These are phyloP conservation scores for Claviceps sp. DNA, from an alignment of 2,329 filamentous ascomycete species.

Conservation along the genomic window DNA sequence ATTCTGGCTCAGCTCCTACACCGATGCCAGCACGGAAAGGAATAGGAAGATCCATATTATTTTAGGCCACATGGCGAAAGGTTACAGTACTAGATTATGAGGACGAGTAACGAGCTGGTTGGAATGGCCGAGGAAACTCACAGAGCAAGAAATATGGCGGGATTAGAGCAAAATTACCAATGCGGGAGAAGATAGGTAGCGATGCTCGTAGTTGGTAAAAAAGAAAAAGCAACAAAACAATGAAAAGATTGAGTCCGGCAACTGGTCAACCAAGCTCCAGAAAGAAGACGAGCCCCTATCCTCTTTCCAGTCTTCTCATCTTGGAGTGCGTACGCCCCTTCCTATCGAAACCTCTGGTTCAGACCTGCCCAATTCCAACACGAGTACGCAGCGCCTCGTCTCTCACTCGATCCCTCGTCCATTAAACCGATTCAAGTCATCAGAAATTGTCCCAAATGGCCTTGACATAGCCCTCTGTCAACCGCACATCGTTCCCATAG, in stretches of 20 bases:
- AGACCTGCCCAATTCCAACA: not conserved
- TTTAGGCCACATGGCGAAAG: not conserved
- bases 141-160: not conserved
- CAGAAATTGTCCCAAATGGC: slow-evolving; percentile 65
- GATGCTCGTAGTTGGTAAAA: not conserved
- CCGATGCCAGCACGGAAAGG: not conserved
- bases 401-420: not conserved
- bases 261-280: not conserved
- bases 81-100: not conserved
- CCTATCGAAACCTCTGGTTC: not conserved
- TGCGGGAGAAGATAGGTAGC: not conserved
- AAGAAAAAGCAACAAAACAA: not conserved
- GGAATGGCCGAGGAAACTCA: no score
- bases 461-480: slow-evolving; percentile 76
- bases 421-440: not conserved
- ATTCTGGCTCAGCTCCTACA: not conserved
- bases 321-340: not conserved
- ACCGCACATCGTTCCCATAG: slow-evolving; percentile 60
- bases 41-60: not conserved
- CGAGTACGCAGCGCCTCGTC: not conserved
- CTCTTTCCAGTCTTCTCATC: not conserved
- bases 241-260: no score
- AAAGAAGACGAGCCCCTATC: not conserved
- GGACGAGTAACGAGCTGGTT: not conserved
- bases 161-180: not conserved